phyloP scores from a whole-genome alignment of 371 early-diverging fungal genomes.

The Rhizomucor miehei region DNA sequence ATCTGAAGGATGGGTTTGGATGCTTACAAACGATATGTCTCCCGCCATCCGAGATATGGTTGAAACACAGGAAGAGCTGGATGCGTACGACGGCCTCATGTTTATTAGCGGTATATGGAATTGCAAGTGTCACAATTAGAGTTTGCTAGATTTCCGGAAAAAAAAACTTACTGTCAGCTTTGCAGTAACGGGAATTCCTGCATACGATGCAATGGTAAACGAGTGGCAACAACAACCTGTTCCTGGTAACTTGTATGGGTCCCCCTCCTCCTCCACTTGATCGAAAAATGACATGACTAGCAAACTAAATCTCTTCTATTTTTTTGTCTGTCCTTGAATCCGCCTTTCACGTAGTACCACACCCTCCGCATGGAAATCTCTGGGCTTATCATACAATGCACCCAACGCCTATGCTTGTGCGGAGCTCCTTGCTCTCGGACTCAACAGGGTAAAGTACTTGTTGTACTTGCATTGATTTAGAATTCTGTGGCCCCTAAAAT shows the following conservation, averaged over 20 bases:
- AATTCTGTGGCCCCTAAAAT: background rate
- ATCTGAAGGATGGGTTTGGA: slow-evolving; percentile 42
- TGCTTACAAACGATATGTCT: slow-evolving; percentile 34
- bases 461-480: background rate
- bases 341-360: slow-evolving; percentile 14
- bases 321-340: no score
- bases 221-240: slow-evolving; percentile 26
- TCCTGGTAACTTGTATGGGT: slow-evolving; percentile 21
- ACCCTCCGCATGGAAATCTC: slow-evolving; percentile 22
- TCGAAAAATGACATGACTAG: background rate
- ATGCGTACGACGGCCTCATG: slow-evolving; percentile 40
- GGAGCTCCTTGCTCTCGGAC: slow-evolving; percentile 34
- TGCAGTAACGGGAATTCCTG: slow-evolving; percentile 34
- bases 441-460: slow-evolving; percentile 26
- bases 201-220: slow-evolving; percentile 24
- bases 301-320: background rate
- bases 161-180: background rate
- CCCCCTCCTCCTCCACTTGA: background rate
- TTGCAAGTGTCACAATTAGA: slow-evolving; percentile 22
- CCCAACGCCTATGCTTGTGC: slow-evolving; percentile 39
- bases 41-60: slow-evolving; percentile 19
- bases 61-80: slow-evolving; percentile 17
- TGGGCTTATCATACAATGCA: slow-evolving; percentile 36
- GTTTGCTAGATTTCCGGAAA: background rate
- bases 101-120: slow-evolving; percentile 45